phyloP scores from a whole-genome alignment of 2,329 filamentous ascomycete species.

The Davidsoniella neocaledoniae region DNA sequence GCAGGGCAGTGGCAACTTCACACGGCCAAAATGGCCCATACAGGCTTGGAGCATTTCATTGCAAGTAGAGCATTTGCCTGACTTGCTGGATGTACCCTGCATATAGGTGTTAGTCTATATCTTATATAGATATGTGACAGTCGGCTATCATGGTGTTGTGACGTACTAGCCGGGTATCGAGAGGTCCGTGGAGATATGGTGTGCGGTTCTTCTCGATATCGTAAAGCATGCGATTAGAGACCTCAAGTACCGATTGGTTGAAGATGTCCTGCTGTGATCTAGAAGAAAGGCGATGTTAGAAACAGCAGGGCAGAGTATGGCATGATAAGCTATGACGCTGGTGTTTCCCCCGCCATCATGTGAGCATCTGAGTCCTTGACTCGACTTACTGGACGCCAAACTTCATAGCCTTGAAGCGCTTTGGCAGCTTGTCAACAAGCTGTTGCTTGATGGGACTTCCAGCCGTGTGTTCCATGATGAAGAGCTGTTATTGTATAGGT shows the following conservation, averaged over 20 bases:
- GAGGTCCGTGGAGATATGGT: constrained; percentile 65
- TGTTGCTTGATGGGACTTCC: constrained; percentile 54
- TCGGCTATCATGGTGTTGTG: not conserved
- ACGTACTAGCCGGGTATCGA: constrained; percentile 61
- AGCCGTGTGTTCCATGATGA: constrained; percentile 14
- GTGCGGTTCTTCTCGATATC: constrained; percentile 67
- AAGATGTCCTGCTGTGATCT: constrained; percentile 88
- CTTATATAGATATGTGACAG: not conserved
- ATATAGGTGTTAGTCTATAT: constrained; percentile 2
- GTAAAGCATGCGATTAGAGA: constrained; percentile 88
- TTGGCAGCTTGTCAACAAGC: constrained; percentile 74
- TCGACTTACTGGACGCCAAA: constrained; percentile 72
- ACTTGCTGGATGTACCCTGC: constrained; percentile 72
- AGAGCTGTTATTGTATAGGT: not conserved
- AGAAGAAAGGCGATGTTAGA: not conserved
- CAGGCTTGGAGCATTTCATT: constrained; percentile 66
- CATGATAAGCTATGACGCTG: too few species aligned
- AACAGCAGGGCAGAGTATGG: too few species aligned
- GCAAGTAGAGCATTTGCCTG: constrained; percentile 65
- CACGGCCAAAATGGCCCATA: constrained; percentile 89
- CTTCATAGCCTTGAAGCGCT: constrained; percentile 82
- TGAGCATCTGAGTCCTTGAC: not conserved
- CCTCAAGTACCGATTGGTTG: constrained; percentile 84
- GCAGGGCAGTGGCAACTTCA: constrained; percentile 74
- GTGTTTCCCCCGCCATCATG: not conserved